Base-by-base conservation (phyloP, 2,329 filamentous ascomycete species). In the Claviceps digitariae region DNA sequence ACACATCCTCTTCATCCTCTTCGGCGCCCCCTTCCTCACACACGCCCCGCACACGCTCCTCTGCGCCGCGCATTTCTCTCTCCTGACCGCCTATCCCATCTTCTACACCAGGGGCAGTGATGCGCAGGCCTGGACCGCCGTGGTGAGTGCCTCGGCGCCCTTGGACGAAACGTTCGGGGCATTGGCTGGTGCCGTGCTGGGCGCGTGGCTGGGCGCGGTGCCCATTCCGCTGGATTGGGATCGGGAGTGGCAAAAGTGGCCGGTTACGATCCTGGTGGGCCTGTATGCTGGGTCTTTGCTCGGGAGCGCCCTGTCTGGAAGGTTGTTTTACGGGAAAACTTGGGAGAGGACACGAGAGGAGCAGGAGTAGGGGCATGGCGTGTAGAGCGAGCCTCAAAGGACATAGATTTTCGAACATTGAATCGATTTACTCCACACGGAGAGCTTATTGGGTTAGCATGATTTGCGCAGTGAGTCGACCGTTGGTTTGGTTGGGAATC, bases 201-300 rank as follows among this genome's bases (percentile, higher is more conserved):
- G 93, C 6, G 89, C 88, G 43, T 97, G 93, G 93, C 72, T 95
- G 44, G 93, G 93, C 3, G 93, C 93, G 8, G 82, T 97, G 52
- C 93, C 94, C 0, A 97, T 98, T 61, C 93, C 93, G 2, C 73
- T 98, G 59, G 93, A 98, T 67, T 97, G 91, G 91, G 93, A 98
- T 67, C 83, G 93, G n/a, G 90, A 95, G 61, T 98, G 93, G 93
- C 93, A 98, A 78, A 87, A 85, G 67, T 98, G 91, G 87, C 93
- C 93, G 0, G 84, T 97, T 48, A 98, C 93, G 0, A 86, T 98
- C 55, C 70, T 97, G 4, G 82, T 80, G 2, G 93, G 93, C 2
- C 76, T 86, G 20, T 97, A 95, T 68, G 69, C 81, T 6, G 93
- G 93, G 1, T 90, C 87, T 67, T 74, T 81, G 1, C 59, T 87